A percentile compares a stretch with the other conserved stretches of the same genome.
Evolutionary conservation across 2,329 filamentous ascomycete species (phyloP).

Genomic region (Claviceps africana): DNA sequence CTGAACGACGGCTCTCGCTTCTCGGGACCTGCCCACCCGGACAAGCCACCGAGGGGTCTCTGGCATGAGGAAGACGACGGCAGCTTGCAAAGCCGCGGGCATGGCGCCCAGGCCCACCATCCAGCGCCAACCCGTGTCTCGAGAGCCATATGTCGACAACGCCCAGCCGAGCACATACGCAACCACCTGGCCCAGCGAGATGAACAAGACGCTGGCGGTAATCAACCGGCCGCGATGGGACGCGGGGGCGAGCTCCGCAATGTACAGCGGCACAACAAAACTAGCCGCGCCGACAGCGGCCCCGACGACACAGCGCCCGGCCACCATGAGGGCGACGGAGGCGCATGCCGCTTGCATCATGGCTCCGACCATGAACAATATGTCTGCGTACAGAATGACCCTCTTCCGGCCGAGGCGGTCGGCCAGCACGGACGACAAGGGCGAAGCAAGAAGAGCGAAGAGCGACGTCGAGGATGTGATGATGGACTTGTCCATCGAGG

Average conservation of each 20-base stretch:
- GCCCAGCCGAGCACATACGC: constrained; percentile 76
- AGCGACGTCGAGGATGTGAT: constrained; percentile 58
- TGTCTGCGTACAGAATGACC: constrained; percentile 49
- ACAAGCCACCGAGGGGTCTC: constrained; percentile 86
- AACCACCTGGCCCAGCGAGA: constrained; percentile 78
- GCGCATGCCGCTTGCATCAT: constrained; percentile 45
- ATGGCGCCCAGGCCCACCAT: constrained; percentile 77
- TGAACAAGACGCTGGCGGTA: constrained; percentile 67
- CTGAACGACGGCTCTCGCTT: constrained; percentile 51
- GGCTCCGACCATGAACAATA: constrained; percentile 56
- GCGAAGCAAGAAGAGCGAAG: constrained; percentile 49
- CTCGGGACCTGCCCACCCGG: constrained; percentile 44
- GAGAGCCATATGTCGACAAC: constrained; percentile 42
- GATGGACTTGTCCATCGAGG: constrained; percentile 52
- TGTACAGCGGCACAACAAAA: constrained; percentile 77
- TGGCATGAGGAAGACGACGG: constrained; percentile 58
- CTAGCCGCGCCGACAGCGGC: constrained; percentile 61
- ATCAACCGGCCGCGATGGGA: constrained; percentile 65
- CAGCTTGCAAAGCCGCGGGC: constrained; percentile 59
- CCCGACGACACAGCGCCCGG: constrained; percentile 55
- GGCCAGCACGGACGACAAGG: constrained; percentile 49
- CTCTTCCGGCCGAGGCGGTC: constrained; percentile 46
- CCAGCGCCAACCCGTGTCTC: constrained; percentile 63
- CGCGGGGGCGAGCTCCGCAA: constrained; percentile 71
- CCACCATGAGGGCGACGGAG: constrained; percentile 50